Evolutionary conservation across 129 eudicot genomes (phyloP).

Genomic region (Helichrysum umbraculigerum): DNA sequence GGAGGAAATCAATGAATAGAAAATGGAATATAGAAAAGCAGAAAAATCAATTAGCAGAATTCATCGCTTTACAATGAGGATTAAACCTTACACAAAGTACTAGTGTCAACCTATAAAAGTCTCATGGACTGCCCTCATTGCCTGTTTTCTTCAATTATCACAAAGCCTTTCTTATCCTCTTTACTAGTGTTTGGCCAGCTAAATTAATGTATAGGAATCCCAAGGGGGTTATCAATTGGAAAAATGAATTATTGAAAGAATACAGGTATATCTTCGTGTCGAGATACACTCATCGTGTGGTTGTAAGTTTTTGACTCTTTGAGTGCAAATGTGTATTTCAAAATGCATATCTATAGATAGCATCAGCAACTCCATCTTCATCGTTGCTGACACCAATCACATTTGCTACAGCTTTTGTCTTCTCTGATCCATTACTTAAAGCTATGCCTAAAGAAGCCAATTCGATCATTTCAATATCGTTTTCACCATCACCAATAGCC

Average conservation of each 20-base stretch:
- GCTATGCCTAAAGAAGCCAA: conserved; percentile 85
- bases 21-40: background rate
- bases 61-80: background rate
- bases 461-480: conserved; percentile 87
- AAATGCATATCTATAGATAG: conserved; percentile 87
- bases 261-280: background rate
- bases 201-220: conserved; percentile 17
- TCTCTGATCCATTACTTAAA: conserved; percentile 91
- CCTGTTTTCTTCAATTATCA: background rate
- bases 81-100: background rate
- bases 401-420: conserved; percentile 81
- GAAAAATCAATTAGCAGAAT: background rate
- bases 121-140: background rate
- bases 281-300: background rate
- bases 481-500: conserved; percentile 98
- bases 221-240: conserved; percentile 4
- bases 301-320: background rate
- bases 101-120: background rate
- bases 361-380: conserved; percentile 98
- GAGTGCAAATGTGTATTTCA: conserved; percentile 34
- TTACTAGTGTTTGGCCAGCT: background rate
- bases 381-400: conserved; percentile 86
- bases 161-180: conserved; percentile 6
- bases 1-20: background rate
- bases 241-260: conserved; percentile 6